A percentile compares a stretch with the other conserved stretches of the same genome.
phyloP scores from a whole-genome alignment of 176 grass and related monocot genomes.

The Carex parvula region DNA sequence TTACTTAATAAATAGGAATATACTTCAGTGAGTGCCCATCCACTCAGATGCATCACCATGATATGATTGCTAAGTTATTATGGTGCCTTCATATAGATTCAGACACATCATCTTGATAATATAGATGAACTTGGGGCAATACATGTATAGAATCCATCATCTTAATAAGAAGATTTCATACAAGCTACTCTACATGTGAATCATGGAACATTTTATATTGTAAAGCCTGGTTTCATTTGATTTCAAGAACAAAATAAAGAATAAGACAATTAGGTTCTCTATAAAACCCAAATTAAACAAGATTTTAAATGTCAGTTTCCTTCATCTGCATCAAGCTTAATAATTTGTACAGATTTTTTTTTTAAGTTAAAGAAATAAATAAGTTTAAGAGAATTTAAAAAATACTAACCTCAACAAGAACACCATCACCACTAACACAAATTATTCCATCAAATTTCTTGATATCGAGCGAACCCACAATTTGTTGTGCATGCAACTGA shows the following conservation, averaged over 20 bases:
- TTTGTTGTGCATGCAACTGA: conserved; percentile 92
- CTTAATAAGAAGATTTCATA: background rate
- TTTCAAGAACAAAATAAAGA: background rate
- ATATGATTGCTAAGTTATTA: background rate
- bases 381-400: background rate
- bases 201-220: background rate
- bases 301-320: background rate
- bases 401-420: conserved; percentile 85
- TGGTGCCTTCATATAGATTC: background rate
- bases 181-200: background rate
- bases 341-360: background rate
- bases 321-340: background rate
- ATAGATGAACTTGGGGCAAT: background rate
- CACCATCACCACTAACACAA: conserved; percentile 94
- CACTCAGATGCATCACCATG: background rate
- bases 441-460: conserved; percentile 82
- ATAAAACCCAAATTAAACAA: background rate
- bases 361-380: background rate
- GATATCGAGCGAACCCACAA: conserved; percentile 60
- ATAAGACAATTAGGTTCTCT: background rate
- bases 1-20: background rate
- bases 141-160: background rate
- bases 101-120: background rate
- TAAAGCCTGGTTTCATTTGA: background rate
- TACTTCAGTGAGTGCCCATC: background rate